Evolutionary conservation across 345 rosid genomes (phyloP).

Genomic region (Carallia pectinifolia): DNA sequence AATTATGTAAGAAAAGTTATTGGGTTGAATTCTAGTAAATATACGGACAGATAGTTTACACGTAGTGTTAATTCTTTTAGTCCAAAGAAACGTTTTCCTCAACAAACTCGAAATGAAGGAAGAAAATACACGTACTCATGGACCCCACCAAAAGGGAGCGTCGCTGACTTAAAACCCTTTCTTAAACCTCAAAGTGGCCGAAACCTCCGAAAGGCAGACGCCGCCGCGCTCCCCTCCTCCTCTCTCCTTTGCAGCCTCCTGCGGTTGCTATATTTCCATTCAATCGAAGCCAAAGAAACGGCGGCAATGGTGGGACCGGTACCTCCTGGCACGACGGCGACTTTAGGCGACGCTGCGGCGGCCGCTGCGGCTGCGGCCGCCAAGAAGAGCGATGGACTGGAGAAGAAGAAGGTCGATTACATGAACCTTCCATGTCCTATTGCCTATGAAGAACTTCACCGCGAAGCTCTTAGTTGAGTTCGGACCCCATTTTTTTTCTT

Average conservation of each 20-base stretch:
- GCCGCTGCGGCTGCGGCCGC: conserved; percentile 16
- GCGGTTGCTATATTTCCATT: background rate
- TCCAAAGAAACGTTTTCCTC: too few species aligned
- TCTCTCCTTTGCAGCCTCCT: background rate
- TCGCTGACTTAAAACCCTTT: conserved; percentile 12
- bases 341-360: conserved; percentile 32
- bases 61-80: too few species aligned
- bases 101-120: too few species aligned
- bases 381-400: conserved; percentile 29
- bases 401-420: conserved; percentile 68
- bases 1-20: too few species aligned
- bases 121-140: background rate
- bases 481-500: background rate
- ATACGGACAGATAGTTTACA: too few species aligned
- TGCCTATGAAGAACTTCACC: conserved; percentile 89
- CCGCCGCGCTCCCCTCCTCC: background rate
- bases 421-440: conserved; percentile 80
- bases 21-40: too few species aligned
- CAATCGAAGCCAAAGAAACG: background rate
- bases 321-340: conserved; percentile 34
- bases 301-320: conserved; percentile 55
- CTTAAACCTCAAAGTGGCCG: background rate
- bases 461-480: conserved; percentile 73
- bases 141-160: background rate
- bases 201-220: background rate